A percentile compares a stretch with the other conserved stretches of the same genome.
phyloP scores from a whole-genome alignment of 345 rosid species.

The Reutealis trisperma region DNA sequence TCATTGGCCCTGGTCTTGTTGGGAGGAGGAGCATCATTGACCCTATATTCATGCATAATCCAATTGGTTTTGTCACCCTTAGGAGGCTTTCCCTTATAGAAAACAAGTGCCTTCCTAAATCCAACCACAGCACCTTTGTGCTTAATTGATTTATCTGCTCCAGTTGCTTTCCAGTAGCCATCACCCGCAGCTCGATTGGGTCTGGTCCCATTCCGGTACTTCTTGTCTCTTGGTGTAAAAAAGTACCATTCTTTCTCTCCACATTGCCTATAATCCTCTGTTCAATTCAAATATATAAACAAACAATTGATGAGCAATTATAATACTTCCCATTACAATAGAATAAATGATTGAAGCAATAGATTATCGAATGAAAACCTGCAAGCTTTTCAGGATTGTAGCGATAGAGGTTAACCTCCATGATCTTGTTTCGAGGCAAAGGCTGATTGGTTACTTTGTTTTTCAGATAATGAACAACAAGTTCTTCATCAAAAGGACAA shows the following conservation, averaged over 20 bases:
- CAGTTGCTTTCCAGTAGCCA: slow-evolving; percentile 38
- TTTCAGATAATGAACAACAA: slow-evolving; percentile 19
- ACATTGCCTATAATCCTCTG: background rate
- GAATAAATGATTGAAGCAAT: too few species aligned
- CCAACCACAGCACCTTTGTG: background rate
- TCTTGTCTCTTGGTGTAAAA: slow-evolving; percentile 26
- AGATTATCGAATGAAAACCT: slow-evolving; percentile 1
- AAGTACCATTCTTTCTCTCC: slow-evolving; percentile 30
- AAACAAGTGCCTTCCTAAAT: slow-evolving; percentile 23
- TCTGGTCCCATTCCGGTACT: slow-evolving; percentile 26
- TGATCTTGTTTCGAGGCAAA: slow-evolving; percentile 27
- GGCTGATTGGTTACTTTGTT: background rate
- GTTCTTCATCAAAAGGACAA: slow-evolving; percentile 23
- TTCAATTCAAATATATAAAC: too few species aligned
- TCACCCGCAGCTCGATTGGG: slow-evolving; percentile 26
- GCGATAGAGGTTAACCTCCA: slow-evolving; percentile 21
- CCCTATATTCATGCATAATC: slow-evolving; percentile 36
- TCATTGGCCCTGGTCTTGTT: background rate
- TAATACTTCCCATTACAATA: too few species aligned
- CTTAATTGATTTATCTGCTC: slow-evolving; percentile 20
- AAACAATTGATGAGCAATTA: too few species aligned
- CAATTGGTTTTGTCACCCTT: slow-evolving; percentile 22
- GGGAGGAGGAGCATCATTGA: background rate
- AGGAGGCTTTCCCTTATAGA: slow-evolving; percentile 28
- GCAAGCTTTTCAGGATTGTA: slow-evolving; percentile 20